phyloP scores from a whole-genome alignment of 2,329 filamentous ascomycete genomes.

The Beauveria sp. region DNA sequence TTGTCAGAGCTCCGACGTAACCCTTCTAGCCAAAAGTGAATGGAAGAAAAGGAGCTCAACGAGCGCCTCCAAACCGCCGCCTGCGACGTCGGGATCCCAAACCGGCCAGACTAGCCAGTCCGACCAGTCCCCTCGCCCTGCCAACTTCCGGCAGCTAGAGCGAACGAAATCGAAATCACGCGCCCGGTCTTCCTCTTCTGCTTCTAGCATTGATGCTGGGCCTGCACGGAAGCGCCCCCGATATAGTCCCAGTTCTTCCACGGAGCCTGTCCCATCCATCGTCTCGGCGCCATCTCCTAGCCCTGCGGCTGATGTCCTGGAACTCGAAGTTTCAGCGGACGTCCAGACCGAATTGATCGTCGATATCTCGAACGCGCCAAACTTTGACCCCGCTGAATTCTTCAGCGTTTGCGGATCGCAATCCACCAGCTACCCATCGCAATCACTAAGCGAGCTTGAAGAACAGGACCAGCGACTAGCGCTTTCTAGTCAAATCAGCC shows the following conservation, averaged over 20 bases:
- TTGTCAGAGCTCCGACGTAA: constrained; percentile 24
- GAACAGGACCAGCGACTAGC: constrained; percentile 24
- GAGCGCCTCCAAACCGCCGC: not conserved
- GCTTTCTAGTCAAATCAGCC: constrained; percentile 25
- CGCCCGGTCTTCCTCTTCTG: not conserved
- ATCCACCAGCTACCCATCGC: constrained; percentile 21
- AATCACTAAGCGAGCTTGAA: constrained; percentile 28
- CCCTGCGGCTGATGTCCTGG: constrained; percentile 14
- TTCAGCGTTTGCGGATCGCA: constrained; percentile 25
- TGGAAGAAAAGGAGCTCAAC: constrained; percentile 23
- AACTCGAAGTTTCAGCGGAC: constrained; percentile 11
- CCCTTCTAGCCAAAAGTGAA: constrained; percentile 22
- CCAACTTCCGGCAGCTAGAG: constrained; percentile 20
- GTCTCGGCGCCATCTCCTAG: constrained; percentile 20
- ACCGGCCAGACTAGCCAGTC: constrained; percentile 10
- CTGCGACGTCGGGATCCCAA: not conserved
- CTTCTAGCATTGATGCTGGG: not conserved
- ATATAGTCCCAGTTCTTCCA: constrained; percentile 19
- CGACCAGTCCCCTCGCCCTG: constrained; percentile 21
- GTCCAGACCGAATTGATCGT: constrained; percentile 19
- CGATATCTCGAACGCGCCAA: constrained; percentile 22
- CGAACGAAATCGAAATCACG: constrained; percentile 9
- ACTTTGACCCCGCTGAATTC: constrained; percentile 29
- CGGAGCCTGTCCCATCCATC: constrained; percentile 24
- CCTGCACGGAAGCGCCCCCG: constrained; percentile 18